A percentile compares a stretch with the other conserved stretches of the same genome.
Conservation (phyloP, 192 early-diverging fungal species). For the Umbelopsis ramanniana region DNA sequence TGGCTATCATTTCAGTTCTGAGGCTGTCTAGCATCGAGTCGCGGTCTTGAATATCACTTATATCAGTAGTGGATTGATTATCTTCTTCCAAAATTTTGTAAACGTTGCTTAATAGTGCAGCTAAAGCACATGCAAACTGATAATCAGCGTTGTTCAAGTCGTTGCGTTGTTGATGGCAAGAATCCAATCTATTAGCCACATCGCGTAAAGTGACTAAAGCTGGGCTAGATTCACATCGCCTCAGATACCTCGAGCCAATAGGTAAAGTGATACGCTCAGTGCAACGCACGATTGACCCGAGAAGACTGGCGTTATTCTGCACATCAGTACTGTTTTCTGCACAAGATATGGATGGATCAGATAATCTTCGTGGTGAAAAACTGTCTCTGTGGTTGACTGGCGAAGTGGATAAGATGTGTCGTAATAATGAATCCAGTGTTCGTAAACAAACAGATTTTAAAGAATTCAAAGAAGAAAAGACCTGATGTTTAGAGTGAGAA, state of each 20-base stretch:
- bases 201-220: conserved; percentile 25
- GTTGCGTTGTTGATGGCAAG: conserved; percentile 15
- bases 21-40: conserved; percentile 29
- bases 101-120: conserved; percentile 52
- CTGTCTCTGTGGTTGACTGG: neutral
- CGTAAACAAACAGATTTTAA: conserved; percentile 55
- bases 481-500: conserved; percentile 33
- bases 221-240: conserved; percentile 28
- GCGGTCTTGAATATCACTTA: neutral
- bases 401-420: conserved; percentile 47
- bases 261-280: conserved; percentile 11
- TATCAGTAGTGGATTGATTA: conserved; percentile 16
- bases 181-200: conserved; percentile 21
- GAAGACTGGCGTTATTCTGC: conserved; percentile 5
- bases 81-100: conserved; percentile 53
- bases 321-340: neutral
- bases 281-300: conserved; percentile 35
- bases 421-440: conserved; percentile 52
- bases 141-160: conserved; percentile 43
- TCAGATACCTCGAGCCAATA: neutral
- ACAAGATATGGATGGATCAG: conserved; percentile 25
- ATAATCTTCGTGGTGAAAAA: conserved; percentile 24
- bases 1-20: conserved; percentile 30
- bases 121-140: conserved; percentile 58
- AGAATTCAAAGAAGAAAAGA: conserved; percentile 51